Conservation (phyloP, 139 green algal species). For the Picochlorum sp. region DNA sequence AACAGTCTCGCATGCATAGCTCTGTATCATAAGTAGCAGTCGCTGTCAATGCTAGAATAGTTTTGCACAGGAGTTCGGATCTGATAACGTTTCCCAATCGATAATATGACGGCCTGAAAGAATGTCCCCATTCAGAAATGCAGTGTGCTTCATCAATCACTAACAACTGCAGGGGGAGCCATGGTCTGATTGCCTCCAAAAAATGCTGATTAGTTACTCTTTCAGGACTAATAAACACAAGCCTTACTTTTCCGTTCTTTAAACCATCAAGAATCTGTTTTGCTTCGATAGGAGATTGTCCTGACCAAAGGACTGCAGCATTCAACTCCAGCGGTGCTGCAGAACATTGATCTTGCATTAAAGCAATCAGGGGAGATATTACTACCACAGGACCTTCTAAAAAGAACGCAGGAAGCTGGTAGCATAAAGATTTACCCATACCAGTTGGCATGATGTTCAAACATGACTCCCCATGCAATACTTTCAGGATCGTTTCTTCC, state of each 20-base stretch:
- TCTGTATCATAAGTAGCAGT: conserved; percentile 72
- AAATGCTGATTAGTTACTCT: conserved; percentile 63
- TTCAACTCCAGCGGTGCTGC: conserved; percentile 48
- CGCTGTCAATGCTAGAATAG: conserved; percentile 79
- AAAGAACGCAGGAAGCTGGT: conserved; percentile 81
- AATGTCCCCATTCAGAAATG: conserved; percentile 92
- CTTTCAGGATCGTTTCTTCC: conserved; percentile 53
- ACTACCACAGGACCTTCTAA: conserved; percentile 70
- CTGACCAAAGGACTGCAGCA: conserved; percentile 63
- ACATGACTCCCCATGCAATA: conserved; percentile 57
- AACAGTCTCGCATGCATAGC: conserved; percentile 40
- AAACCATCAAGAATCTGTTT: conserved; percentile 25
- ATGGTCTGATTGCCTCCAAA: conserved; percentile 40
- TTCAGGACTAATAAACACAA: conserved; percentile 89
- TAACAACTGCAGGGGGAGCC: conserved; percentile 43
- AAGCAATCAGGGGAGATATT: conserved; percentile 80
- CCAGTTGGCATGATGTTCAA: conserved; percentile 85
- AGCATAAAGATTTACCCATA: conserved; percentile 84
- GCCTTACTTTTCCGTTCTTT: conserved; percentile 36
- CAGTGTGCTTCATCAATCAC: conserved; percentile 88
- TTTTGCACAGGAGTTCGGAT: conserved; percentile 32
- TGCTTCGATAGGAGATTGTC: conserved; percentile 35
- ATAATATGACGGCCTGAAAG: conserved; percentile 83
- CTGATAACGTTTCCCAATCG: conserved; percentile 61
- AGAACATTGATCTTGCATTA: conserved; percentile 90